Conservation (phyloP, 2,329 filamentous ascomycete genomes). For the Elsinoe batatas region DNA sequence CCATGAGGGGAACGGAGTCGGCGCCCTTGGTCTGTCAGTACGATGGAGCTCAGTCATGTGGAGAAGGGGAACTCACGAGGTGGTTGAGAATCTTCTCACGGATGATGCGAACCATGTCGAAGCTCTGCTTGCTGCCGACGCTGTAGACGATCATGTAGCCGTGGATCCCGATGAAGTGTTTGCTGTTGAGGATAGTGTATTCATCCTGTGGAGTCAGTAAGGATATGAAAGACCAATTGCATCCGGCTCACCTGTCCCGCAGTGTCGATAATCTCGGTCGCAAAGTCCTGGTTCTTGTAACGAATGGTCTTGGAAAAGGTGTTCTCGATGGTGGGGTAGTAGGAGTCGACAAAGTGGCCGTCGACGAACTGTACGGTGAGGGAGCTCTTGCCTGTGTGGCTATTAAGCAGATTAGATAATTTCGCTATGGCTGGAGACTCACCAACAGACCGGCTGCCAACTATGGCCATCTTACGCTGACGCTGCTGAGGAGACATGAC, state of each 20-base stretch:
- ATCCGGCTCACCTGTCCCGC: constrained; percentile 65
- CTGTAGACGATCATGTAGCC: constrained; percentile 98
- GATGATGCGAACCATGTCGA: constrained; percentile 95
- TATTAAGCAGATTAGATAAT: constrained; percentile 7
- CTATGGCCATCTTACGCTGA: constrained; percentile 90
- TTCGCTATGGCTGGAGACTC: constrained; percentile 30
- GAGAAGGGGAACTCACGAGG: constrained; percentile 49
- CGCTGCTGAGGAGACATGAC: constrained; percentile 63
- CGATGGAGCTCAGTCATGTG: background rate
- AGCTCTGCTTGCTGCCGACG: constrained; percentile 86
- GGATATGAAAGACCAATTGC: background rate
- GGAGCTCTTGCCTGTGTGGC: constrained; percentile 75
- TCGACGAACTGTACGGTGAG: constrained; percentile 96
- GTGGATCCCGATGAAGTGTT: constrained; percentile 98
- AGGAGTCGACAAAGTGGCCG: constrained; percentile 95
- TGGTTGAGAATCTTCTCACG: constrained; percentile 96
- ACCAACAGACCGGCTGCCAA: constrained; percentile 88
- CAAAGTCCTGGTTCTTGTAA: constrained; percentile 84
- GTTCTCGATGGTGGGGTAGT: constrained; percentile 98
- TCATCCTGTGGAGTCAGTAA: constrained; percentile 57
- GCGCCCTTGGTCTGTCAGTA: constrained; percentile 53
- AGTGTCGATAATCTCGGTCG: constrained; percentile 96
- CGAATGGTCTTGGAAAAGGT: constrained; percentile 95
- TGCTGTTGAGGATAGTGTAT: constrained; percentile 95
- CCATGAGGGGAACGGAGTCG: constrained; percentile 82